Conservation (phyloP, 805 yeast genomes). For the Candida chauliodis region DNA sequence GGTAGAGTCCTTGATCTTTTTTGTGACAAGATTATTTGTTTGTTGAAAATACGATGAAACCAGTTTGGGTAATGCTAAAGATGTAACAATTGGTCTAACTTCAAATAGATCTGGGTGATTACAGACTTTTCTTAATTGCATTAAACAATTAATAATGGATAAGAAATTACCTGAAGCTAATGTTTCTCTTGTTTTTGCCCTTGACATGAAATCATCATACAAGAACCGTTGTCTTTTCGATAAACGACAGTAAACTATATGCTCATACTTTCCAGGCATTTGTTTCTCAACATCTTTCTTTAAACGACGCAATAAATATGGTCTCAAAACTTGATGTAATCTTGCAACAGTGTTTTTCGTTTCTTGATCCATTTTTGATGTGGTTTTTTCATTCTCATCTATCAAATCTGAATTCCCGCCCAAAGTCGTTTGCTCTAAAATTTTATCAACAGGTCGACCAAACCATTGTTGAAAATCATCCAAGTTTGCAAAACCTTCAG, state of each 20-base stretch:
- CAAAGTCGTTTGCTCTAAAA: slow-evolving; percentile 61
- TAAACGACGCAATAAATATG: slow-evolving; percentile 84
- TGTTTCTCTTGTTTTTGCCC: slow-evolving; percentile 93
- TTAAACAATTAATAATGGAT: slow-evolving; percentile 92
- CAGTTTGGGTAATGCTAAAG: slow-evolving; percentile 70
- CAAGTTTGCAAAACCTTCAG: slow-evolving; percentile 93
- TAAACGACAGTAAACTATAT: slow-evolving; percentile 84
- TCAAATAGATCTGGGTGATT: slow-evolving; percentile 96
- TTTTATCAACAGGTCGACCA: slow-evolving; percentile 92
- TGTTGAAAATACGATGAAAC: slow-evolving; percentile 49
- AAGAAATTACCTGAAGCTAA: slow-evolving; percentile 90
- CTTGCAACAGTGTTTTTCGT: slow-evolving; percentile 82
- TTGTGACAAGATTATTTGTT: slow-evolving; percentile 32
- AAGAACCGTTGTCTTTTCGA: slow-evolving; percentile 89
- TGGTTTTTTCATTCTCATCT: slow-evolving; percentile 35
- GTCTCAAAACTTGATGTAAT: slow-evolving; percentile 89
- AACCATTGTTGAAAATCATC: slow-evolving; percentile 98
- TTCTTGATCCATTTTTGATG: slow-evolving; percentile 57
- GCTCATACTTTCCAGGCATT: slow-evolving; percentile 98
- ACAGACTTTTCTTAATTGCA: slow-evolving; percentile 96
- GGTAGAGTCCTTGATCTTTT: slow-evolving; percentile 15
- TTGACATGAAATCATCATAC: slow-evolving; percentile 95
- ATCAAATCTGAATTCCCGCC: slow-evolving; percentile 45
- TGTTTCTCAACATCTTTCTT: slow-evolving; percentile 97
- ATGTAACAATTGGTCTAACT: slow-evolving; percentile 90